phyloP scores from a whole-genome alignment of 768 basidiomycete genomes.

The Naganishia randhawae region DNA sequence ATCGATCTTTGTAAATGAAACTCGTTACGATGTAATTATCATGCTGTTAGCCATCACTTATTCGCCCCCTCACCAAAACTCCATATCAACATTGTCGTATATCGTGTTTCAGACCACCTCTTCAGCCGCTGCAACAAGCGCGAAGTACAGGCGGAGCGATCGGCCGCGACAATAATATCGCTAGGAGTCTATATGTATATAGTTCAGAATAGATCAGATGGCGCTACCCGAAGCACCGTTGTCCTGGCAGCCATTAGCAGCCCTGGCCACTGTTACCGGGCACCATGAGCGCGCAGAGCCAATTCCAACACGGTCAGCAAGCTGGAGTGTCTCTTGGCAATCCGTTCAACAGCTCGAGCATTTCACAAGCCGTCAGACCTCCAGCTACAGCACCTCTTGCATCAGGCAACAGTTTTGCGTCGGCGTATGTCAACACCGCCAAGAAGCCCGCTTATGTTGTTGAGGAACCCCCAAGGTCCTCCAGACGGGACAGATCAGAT shows the following conservation, averaged over 20 bases:
- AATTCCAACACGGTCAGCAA: not conserved
- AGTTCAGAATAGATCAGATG: not conserved
- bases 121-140: not conserved
- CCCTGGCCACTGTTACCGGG: not conserved
- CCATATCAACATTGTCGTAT: too few relatives aligned
- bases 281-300: not conserved
- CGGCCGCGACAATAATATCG: not conserved
- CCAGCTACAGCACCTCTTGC: not conserved
- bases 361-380: not conserved
- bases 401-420: not conserved
- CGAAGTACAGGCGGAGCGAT: not conserved
- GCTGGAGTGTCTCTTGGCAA: not conserved
- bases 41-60: too few relatives aligned
- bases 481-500: slow-evolving; percentile 10
- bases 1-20: too few relatives aligned
- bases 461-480: not conserved
- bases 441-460: not conserved
- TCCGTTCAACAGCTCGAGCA: not conserved
- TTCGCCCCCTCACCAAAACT: too few relatives aligned
- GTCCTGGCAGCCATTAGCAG: not conserved
- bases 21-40: too few relatives aligned
- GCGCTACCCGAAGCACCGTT: not conserved
- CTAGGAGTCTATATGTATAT: too few relatives aligned
- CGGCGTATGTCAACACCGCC: not conserved
- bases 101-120: not conserved